A percentile compares a stretch with the other conserved stretches of the same genome.
Evolutionary conservation across 1,139 yeast species (phyloP).

Genomic region (Yueomyces sp.): DNA sequence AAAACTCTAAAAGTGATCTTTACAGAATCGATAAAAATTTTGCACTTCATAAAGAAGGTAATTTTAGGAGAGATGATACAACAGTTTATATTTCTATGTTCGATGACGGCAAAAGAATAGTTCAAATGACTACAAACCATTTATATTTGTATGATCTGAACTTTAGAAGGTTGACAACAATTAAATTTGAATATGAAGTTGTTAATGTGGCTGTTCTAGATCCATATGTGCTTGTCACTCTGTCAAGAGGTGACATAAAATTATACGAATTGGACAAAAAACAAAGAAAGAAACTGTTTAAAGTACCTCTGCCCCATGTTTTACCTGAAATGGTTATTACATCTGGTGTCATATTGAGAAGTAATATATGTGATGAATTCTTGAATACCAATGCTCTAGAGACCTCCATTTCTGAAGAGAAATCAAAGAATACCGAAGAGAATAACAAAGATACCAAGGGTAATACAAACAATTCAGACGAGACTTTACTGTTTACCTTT

Average conservation of each 20-base stretch:
- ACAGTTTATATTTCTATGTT: slow-evolving; percentile 60
- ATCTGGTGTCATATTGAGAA: slow-evolving; percentile 46
- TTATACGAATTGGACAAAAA: slow-evolving; percentile 29
- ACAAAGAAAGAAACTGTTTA: slow-evolving; percentile 24
- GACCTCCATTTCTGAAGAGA: slow-evolving; percentile 12
- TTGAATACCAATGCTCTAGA: slow-evolving; percentile 5
- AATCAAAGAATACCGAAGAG: too few species aligned
- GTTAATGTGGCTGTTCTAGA: slow-evolving; percentile 44
- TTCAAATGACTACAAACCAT: slow-evolving; percentile 63
- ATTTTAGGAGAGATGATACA: slow-evolving; percentile 49
- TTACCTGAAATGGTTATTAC: slow-evolving; percentile 53
- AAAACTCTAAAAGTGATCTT: slow-evolving; percentile 53
- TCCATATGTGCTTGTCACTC: slow-evolving; percentile 43
- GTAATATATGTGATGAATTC: slow-evolving; percentile 28
- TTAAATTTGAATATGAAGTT: slow-evolving; percentile 37
- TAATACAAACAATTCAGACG: slow-evolving; percentile 7
- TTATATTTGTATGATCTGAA: slow-evolving; percentile 53
- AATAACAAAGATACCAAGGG: too few species aligned
- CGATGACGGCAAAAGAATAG: slow-evolving; percentile 45
- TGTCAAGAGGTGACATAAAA: slow-evolving; percentile 49
- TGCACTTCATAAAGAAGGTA: slow-evolving; percentile 48
- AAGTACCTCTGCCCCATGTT: slow-evolving; percentile 34
- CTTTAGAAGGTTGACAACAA: slow-evolving; percentile 34
- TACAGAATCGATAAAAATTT: slow-evolving; percentile 57
- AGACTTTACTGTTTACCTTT: slow-evolving; percentile 45